Evolutionary conservation across 1,284 basidiomycete species (phyloP).

Genomic region (Quambalaria eucalypti): DNA sequence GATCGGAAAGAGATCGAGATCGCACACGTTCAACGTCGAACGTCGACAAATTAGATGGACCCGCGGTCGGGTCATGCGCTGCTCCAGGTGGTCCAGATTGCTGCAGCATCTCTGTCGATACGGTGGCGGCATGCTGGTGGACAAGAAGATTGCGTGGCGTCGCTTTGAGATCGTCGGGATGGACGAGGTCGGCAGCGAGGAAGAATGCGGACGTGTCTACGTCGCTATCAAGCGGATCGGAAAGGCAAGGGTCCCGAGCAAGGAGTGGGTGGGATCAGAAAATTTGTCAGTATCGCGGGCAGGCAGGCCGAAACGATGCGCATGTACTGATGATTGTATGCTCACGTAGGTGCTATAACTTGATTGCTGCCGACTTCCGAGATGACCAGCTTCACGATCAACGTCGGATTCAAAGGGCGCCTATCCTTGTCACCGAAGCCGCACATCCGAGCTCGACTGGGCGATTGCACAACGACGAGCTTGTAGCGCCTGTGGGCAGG

Average conservation of each 20-base stretch:
- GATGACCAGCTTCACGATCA: conserved; percentile 35
- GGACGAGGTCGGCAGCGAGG: conserved; percentile 36
- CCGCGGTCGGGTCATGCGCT: too few species aligned
- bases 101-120: conserved; percentile 15
- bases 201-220: conserved; percentile 37
- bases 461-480: conserved; percentile 33
- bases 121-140: conserved; percentile 24
- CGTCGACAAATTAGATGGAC: background rate
- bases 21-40: background rate
- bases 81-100: background rate
- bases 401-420: conserved; percentile 33
- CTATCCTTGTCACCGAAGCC: conserved; percentile 41
- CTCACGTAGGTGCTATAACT: conserved; percentile 23
- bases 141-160: conserved; percentile 30
- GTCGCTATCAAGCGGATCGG: too few species aligned
- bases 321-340: too few species aligned
- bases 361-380: conserved; percentile 26
- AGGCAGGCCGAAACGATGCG: too few species aligned
- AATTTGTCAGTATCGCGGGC: background rate
- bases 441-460: conserved; percentile 34
- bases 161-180: conserved; percentile 29
- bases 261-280: too few species aligned
- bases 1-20: background rate
- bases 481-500: conserved; percentile 22
- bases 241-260: background rate